A percentile compares a stretch with the other conserved stretches of the same genome.
These are phyloP conservation scores for Coix lacrymajobi DNA, from an alignment of 176 grass and related monocot species.

Conservation along the genomic window DNA sequence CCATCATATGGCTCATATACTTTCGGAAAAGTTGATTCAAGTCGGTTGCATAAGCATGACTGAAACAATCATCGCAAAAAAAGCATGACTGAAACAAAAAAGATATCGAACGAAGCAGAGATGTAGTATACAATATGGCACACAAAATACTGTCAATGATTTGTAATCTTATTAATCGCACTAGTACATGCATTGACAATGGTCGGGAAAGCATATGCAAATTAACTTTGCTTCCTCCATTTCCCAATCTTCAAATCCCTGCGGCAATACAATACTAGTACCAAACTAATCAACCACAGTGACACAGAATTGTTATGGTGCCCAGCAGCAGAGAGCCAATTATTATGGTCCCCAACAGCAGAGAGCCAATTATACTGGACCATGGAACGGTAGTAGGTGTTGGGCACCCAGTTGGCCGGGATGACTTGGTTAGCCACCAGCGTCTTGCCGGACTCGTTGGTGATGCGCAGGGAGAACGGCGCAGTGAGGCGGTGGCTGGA, in stretches of 20 bases:
- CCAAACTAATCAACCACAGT: background rate
- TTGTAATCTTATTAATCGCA: no score
- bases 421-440: conserved; percentile 64
- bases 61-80: background rate
- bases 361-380: conserved; percentile 31
- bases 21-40: background rate
- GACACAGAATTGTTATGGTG: no score
- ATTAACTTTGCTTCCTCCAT: conserved; percentile 31
- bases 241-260: conserved; percentile 21
- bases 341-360: background rate
- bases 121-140: no score
- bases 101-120: no score
- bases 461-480: conserved; percentile 73
- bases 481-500: conserved; percentile 40
- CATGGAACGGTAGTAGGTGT: conserved; percentile 46
- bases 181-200: background rate
- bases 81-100: background rate
- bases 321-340: no score
- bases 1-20: no score
- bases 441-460: conserved; percentile 44
- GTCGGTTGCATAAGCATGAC: background rate
- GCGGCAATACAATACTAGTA: conserved; percentile 3
- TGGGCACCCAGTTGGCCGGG: conserved; percentile 61
- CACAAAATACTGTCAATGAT: no score
- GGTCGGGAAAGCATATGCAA: conserved; percentile 42